phyloP scores from a whole-genome alignment of 257 asterid genomes.

The Scutellaria minor region DNA sequence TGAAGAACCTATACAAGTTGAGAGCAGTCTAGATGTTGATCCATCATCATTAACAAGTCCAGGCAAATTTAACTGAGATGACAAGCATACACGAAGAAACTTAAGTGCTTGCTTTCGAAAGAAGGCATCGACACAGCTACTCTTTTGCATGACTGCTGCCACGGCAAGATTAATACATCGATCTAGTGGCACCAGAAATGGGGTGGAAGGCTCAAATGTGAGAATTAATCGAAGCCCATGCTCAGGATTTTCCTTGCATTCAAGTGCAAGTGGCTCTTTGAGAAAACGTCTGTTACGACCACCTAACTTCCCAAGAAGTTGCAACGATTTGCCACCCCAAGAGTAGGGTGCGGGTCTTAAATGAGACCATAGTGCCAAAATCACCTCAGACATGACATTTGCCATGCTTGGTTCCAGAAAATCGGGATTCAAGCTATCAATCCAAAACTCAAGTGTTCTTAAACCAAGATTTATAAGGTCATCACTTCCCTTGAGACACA shows the following conservation, averaged over 20 bases:
- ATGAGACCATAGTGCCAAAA: slow-evolving; percentile 97
- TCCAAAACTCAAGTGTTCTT: slow-evolving; percentile 99
- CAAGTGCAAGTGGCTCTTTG: slow-evolving; percentile 97
- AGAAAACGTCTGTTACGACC: slow-evolving; percentile 99
- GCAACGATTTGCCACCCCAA: slow-evolving; percentile 95
- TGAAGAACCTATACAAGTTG: slow-evolving; percentile 75
- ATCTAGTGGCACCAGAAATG: slow-evolving; percentile 96
- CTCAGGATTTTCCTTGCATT: slow-evolving; percentile 99
- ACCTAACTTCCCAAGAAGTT: slow-evolving; percentile 98
- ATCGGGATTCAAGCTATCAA: slow-evolving; percentile 99
- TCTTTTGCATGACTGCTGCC: slow-evolving; percentile 89
- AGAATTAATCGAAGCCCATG: slow-evolving; percentile 96
- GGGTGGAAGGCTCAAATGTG: slow-evolving; percentile 97
- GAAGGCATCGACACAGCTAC: slow-evolving; percentile 68
- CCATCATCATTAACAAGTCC: slow-evolving; percentile 82
- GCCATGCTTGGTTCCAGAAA: slow-evolving; percentile 99
- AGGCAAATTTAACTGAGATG: slow-evolving; percentile 97
- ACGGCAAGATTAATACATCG: slow-evolving; percentile 98
- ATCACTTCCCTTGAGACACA: slow-evolving; percentile 96
- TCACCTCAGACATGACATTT: slow-evolving; percentile 98
- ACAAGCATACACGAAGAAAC: slow-evolving; percentile 92
- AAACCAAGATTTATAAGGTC: slow-evolving; percentile 90
- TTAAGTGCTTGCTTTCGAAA: slow-evolving; percentile 89
- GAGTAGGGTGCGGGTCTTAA: slow-evolving; percentile 94
- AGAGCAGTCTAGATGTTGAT: slow-evolving; percentile 68